Evolutionary conservation across 129 eudicot genomes (phyloP), one percentile per base, ranked within the genome.

Genomic region (Lactuca sativa): DNA sequence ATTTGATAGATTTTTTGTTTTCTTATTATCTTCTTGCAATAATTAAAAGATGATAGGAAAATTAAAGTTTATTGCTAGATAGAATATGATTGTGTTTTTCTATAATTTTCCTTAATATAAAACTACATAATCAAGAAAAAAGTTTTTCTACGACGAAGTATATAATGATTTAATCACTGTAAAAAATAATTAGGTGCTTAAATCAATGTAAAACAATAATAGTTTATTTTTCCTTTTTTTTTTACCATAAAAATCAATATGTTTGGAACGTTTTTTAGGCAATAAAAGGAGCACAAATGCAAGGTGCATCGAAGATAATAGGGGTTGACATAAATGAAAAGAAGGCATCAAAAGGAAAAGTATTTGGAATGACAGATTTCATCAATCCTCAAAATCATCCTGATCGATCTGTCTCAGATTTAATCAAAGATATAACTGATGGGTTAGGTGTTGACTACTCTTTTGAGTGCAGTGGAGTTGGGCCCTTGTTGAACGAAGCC

Each of bases 381-480:
- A 77, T 86, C 57, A 83, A 86, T 70, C 86, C 91, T 0, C 76
- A 80, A 43, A 25, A 54, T 13, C 59, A 72, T 18, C 74, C 79
- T n/a, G 47, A 68, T 32, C 69, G 73, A 71, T 15, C 70, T 5
- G 70, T 83, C 18, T 83, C 88, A 0, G 80, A 77, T 16, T 62
- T 77, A 73, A 57, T 86, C 21, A 80, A 78, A 71, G 92, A 75
- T 6, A 51, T 73, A 7, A 86, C 92, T 2, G 74, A 71, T 7
- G 88, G 92, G 11, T 38, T 78, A 40, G 88, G 92, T 4, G 92
- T 80, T 2, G 88, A 86, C 57, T 83, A 61, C 62, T 49, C 74
- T 32, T 80, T 83, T 30, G 88, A 86, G 76, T 86, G 92, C 77
- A 78, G 86, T 2, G 92, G 92, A 11, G 84, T 83, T 9, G 70